Conservation (phyloP, 1,284 basidiomycete genomes). For the Melampsora larici-populina region DNA sequence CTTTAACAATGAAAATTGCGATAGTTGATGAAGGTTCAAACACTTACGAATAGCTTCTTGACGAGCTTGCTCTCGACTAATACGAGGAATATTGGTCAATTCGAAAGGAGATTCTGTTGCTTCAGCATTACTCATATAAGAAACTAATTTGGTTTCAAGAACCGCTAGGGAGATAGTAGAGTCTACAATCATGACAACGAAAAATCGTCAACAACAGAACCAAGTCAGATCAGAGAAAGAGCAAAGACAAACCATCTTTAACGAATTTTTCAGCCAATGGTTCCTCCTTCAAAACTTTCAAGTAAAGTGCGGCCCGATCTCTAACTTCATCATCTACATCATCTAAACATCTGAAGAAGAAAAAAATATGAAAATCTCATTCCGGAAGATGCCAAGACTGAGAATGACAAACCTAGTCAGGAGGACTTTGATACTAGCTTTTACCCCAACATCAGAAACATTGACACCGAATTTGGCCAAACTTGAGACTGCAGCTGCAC, state of each 20-base stretch:
- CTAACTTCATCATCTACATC: slow-evolving; percentile 99
- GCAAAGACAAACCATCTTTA: slow-evolving; percentile 69
- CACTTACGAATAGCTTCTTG: slow-evolving; percentile 75
- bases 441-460: slow-evolving; percentile 70
- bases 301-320: slow-evolving; percentile 92
- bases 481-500: slow-evolving; percentile 90
- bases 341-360: slow-evolving; percentile 73
- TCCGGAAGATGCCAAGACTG: slow-evolving; percentile 23
- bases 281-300: slow-evolving; percentile 76
- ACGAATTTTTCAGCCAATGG: slow-evolving; percentile 78
- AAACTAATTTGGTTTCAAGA: slow-evolving; percentile 78
- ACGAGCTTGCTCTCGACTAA: slow-evolving; percentile 82
- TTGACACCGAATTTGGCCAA: slow-evolving; percentile 96
- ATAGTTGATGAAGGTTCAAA: neutral
- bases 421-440: slow-evolving; percentile 80
- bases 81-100: slow-evolving; percentile 74
- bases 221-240: slow-evolving; percentile 12
- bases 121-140: slow-evolving; percentile 77
- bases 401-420: slow-evolving; percentile 64
- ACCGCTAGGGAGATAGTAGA: slow-evolving; percentile 83
- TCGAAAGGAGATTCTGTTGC: slow-evolving; percentile 72
- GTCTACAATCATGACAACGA: slow-evolving; percentile 59
- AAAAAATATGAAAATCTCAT: slow-evolving; percentile 32
- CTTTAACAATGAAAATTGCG: slow-evolving; percentile 39
- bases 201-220: slow-evolving; percentile 20